Percentiles rank a stretch among this genome's conserved stretches.
Conservation (phyloP, 257 asterid species). For the Solanum etuberosum region DNA sequence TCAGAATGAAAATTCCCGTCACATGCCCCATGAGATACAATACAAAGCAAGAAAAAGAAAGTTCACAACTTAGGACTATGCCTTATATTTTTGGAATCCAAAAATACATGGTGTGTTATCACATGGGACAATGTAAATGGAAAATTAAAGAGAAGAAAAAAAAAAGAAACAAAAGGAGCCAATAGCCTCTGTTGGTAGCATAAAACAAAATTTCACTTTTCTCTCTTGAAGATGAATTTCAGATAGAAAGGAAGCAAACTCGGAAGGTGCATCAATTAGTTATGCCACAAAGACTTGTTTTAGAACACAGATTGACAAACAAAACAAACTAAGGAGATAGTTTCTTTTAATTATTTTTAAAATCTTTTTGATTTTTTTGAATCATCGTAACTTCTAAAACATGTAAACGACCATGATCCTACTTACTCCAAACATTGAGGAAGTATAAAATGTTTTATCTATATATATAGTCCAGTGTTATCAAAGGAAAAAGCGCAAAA, state of each 20-base stretch:
- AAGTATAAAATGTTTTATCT: neutral
- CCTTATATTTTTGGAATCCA: neutral
- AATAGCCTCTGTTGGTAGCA: neutral
- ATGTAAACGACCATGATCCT: too few relatives aligned
- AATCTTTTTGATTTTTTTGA: neutral
- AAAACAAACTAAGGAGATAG: neutral
- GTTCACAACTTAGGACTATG: neutral
- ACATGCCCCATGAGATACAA: neutral
- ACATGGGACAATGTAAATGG: neutral
- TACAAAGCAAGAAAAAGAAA: neutral
- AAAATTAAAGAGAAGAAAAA: neutral
- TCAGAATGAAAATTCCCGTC: neutral
- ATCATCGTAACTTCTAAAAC: neutral
- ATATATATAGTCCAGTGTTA: too few relatives aligned
- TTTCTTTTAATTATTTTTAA: too few relatives aligned
- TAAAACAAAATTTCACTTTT: neutral
- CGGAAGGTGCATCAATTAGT: neutral
- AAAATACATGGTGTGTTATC: neutral
- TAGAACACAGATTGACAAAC: neutral
- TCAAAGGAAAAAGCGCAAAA: too few relatives aligned
- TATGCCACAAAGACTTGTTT: neutral
- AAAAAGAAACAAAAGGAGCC: neutral
- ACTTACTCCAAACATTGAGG: neutral
- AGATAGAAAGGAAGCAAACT: neutral
- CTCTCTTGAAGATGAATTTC: neutral